These are phyloP conservation scores for Logfia minima DNA, from an alignment of 129 eudicot species.

Conservation along the genomic window DNA sequence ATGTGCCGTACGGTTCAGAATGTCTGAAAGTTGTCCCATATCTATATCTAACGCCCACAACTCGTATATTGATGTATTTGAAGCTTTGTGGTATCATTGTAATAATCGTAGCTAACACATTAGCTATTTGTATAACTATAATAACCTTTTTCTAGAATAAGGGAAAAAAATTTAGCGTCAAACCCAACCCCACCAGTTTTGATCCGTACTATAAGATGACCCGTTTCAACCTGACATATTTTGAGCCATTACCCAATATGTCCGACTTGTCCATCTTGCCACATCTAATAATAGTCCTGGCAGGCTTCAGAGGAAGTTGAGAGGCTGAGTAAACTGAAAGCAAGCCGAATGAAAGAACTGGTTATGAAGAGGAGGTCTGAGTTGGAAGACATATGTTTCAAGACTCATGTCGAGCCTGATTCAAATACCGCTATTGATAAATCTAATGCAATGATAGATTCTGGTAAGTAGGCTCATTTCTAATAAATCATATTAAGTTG, in stretches of 20 bases:
- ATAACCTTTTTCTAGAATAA: too few species aligned
- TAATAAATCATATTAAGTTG: neutral
- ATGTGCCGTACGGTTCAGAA: neutral
- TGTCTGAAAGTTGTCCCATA: neutral
- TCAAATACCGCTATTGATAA: constrained; percentile 78
- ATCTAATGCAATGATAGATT: constrained; percentile 83
- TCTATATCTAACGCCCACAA: neutral
- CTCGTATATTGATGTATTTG: neutral
- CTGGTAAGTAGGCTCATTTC: constrained; percentile 47
- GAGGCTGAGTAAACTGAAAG: constrained; percentile 78
- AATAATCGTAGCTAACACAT: neutral
- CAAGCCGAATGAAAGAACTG: constrained; percentile 85
- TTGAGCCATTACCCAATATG: neutral
- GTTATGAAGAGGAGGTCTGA: constrained; percentile 80
- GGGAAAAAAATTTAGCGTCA: neutral
- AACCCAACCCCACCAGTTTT: neutral
- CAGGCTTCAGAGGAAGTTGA: constrained; percentile 83
- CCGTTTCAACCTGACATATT: neutral
- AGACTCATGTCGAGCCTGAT: constrained; percentile 80
- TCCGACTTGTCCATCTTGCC: neutral
- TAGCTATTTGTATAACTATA: neutral
- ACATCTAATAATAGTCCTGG: constrained; percentile 4
- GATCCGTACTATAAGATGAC: neutral
- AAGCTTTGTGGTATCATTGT: neutral
- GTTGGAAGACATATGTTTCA: constrained; percentile 68